Evolutionary conservation across 1,139 yeast species (phyloP).

Genomic region (Geotrichum bryndzae): DNA sequence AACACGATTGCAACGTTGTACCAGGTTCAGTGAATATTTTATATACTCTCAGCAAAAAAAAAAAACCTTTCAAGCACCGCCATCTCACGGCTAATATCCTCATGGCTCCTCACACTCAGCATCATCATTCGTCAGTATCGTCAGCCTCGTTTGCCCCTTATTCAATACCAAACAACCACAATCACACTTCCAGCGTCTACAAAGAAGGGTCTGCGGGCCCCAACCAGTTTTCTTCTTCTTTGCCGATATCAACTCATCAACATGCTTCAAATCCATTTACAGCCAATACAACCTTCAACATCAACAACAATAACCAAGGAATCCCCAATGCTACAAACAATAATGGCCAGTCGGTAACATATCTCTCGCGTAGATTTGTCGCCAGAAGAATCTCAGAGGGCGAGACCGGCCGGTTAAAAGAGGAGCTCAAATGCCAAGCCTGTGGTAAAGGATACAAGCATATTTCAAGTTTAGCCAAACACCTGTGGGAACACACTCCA

Average conservation of each 20-base stretch:
- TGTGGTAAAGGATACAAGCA: slow-evolving; percentile 89
- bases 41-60: neutral
- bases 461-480: slow-evolving; percentile 70
- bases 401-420: slow-evolving; percentile 76
- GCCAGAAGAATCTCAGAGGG: slow-evolving; percentile 81
- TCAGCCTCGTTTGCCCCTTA: slow-evolving; percentile 2
- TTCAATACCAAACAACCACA: neutral
- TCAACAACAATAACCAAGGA: slow-evolving; percentile 15
- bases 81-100: neutral
- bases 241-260: slow-evolving; percentile 2
- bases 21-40: no score
- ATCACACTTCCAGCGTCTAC: neutral
- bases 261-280: neutral
- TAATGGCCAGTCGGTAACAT: slow-evolving; percentile 26
- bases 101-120: slow-evolving; percentile 8
- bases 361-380: slow-evolving; percentile 65
- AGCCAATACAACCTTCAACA: slow-evolving; percentile 12
- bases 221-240: slow-evolving; percentile 9
- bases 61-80: no score
- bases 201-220: slow-evolving; percentile 4
- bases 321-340: neutral
- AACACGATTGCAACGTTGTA: no score
- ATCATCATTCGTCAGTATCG: slow-evolving; percentile 1
- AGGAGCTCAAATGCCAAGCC: slow-evolving; percentile 78
- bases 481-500: slow-evolving; percentile 83